Base-by-base conservation (phyloP, 768 basidiomycete genomes). In the Terana coerulea region DNA sequence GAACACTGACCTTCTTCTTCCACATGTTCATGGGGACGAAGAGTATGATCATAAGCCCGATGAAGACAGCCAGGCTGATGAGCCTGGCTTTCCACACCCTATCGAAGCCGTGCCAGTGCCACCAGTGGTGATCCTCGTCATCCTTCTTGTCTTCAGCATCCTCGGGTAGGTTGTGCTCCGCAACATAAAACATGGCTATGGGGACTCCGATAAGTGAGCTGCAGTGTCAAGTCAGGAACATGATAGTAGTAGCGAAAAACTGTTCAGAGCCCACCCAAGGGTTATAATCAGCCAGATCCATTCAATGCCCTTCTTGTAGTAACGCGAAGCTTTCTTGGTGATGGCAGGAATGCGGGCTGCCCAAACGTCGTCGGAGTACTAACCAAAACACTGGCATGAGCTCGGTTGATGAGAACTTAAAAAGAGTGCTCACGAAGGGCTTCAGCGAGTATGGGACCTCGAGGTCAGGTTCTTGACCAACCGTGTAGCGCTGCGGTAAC, bases 241-340 rank as follows among this genome's bases (percentile, higher is more conserved):
- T 33, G 35, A 11, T 30, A 22, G 34, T 5, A 2, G 25, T 9
- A 14, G 19, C 19, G 28, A 8, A 39, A 10, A 17, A 37, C 9
- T 5, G 6, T 36, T 14, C 15, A 17, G 28, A 21, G 64, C 74
- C 19, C 56, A 80, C 79, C 73, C 31, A 24, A 79, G 35, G 31
- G 64, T 63, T 49, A 72, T n/a, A 17, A 68, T 15, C 12, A 72
- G 52, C 68, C 74, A 81, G 36, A 67, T 49, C 21, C 71, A 63
- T 54, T 81, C 80, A 51, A 81, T 64, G 12, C 61, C 51, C 5
- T 75, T 76, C 44, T 73, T 72, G 56, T 71, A 66, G 58, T 73
- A 78, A 5, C 66, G 70, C 11, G 68, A 66, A 14, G 70, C 68
- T 25, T 72, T 54, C 17, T 59, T 59, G 5, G 65, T 61, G 36